Conservation (phyloP, 257 asterid genomes). For the Primulina tabacum region DNA sequence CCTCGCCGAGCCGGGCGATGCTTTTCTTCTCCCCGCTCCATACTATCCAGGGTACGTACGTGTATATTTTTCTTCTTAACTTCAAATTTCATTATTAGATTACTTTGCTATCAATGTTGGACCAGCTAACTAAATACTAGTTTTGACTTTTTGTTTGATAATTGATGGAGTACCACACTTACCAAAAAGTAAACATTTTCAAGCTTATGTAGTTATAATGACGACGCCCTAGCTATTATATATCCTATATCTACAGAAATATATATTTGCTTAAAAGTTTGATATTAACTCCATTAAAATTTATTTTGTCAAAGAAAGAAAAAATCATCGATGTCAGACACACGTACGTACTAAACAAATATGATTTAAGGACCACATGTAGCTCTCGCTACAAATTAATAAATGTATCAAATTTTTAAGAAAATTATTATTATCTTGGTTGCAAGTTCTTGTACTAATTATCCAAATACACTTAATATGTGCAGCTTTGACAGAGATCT, state of each 20-base stretch:
- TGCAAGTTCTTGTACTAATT: not conserved
- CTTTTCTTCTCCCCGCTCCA: conserved; percentile 45
- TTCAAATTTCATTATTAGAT: not conserved
- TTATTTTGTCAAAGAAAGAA: not conserved
- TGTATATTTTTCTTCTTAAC: too few species aligned
- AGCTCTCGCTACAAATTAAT: too few species aligned
- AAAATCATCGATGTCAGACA: not conserved
- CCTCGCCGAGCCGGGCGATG: conserved; percentile 40
- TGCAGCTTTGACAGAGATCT: conserved; percentile 32
- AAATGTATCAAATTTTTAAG: too few species aligned
- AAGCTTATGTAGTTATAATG: not conserved
- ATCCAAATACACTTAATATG: not conserved
- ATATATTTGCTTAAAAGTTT: too few species aligned
- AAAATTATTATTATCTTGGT: too few species aligned
- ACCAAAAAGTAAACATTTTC: not conserved
- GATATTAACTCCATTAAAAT: too few species aligned
- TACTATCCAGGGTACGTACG: conserved; percentile 41
- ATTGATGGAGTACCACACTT: too few species aligned
- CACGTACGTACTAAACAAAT: not conserved
- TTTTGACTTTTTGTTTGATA: not conserved
- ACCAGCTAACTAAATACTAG: not conserved
- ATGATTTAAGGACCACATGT: too few species aligned
- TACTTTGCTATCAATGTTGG: not conserved
- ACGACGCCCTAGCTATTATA: not conserved
- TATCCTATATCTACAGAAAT: too few species aligned